Evolutionary conservation across 345 rosid species (phyloP), one percentile per base, ranked within the genome.

Genomic region (Arabidopsis suecica): DNA sequence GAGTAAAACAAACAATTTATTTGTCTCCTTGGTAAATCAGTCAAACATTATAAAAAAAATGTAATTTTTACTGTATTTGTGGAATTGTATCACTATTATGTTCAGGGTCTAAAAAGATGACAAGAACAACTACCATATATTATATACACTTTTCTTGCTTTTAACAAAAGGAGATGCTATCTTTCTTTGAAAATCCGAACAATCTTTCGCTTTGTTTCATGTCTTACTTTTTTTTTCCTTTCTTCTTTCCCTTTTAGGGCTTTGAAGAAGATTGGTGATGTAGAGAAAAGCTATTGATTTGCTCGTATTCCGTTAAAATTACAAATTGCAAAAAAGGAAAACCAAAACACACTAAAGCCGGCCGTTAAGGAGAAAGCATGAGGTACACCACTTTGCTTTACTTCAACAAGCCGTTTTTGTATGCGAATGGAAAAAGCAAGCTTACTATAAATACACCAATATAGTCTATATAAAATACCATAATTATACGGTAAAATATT

Each of bases 131-230:
- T 69, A 32, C 61, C 10, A 77, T 47, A 70, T 64, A 70, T 65
- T 41, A 65, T 64, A 78, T 48, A 78, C 80, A 71, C 67, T 70
- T 70, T 77, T 77, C 61, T 68, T 72, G 81, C 77, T 78, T 78
- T 78, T 40, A 66, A 41, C 67, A 72, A 72, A 66, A 78, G 81
- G 81, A 66, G 69, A 78, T 72, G 73, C 49, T 51, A 72, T 78
- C 81, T 78, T 71, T 78, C 77, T 65, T 78, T 78, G 77, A 78
- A 78, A 78, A 72, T 72, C 73, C 40, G 69, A 71, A 72, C 77
- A 58, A 71, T 72, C 72, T 78, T 77, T 65, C 77, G 54, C 81
- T 78, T 78, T 78, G 77, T 71, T 78, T 78, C 76, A 65, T 78
- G 81, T 78, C 81, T 65, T 64, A 49, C 67, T 64, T 71, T 77